Evolutionary conservation across 1,139 yeast genomes (phyloP).

Genomic region (Nakaseomyces kungkrabaensis): DNA sequence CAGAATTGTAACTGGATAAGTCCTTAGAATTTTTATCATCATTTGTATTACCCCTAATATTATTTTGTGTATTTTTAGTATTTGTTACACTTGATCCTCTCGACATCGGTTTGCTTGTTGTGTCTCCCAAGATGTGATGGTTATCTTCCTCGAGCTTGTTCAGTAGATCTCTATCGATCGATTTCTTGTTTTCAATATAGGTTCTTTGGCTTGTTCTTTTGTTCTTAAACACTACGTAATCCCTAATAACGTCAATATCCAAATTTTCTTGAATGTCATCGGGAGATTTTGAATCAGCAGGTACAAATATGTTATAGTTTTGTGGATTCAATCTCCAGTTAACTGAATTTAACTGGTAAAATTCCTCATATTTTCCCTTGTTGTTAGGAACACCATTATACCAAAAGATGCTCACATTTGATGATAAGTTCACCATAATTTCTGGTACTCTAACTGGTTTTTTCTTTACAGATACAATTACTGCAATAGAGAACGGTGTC

Average conservation of each 20-base stretch:
- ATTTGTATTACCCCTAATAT: not conserved
- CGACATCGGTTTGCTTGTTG: not conserved
- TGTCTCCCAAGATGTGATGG: not conserved
- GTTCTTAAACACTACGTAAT: slow-evolving; percentile 11
- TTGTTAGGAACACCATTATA: slow-evolving; percentile 41
- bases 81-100: not conserved
- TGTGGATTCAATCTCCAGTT: slow-evolving; percentile 37
- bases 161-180: slow-evolving; percentile 2
- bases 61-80: not conserved
- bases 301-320: slow-evolving; percentile 40
- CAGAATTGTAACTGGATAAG: slow-evolving; percentile 4
- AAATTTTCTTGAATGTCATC: slow-evolving; percentile 13
- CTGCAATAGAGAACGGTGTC: slow-evolving; percentile 22
- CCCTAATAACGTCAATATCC: slow-evolving; percentile 2
- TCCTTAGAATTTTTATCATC: slow-evolving; percentile 6
- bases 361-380: slow-evolving; percentile 28
- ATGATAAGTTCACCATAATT: slow-evolving; percentile 23
- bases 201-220: slow-evolving; percentile 6
- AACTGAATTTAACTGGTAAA: slow-evolving; percentile 37
- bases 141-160: slow-evolving; percentile 5
- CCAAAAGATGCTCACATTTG: slow-evolving; percentile 37
- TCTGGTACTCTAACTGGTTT: slow-evolving; percentile 19
- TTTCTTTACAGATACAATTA: slow-evolving; percentile 20
- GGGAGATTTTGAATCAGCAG: slow-evolving; percentile 11
- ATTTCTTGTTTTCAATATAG: not conserved